Base-by-base conservation (phyloP, 1,284 basidiomycete genomes). In the Rhodotorula sp. region DNA sequence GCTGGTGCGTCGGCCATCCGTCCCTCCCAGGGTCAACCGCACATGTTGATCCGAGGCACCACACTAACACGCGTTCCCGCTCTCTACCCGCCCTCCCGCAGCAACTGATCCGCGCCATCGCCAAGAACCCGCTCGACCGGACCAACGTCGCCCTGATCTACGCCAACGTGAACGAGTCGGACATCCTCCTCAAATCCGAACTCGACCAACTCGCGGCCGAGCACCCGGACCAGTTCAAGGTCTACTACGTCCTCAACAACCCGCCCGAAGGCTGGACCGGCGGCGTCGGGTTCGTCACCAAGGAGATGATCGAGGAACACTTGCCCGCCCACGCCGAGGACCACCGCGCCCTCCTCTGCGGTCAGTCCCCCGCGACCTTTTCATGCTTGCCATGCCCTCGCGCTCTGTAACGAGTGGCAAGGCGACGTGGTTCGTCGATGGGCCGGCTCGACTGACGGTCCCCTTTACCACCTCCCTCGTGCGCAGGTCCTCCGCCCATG, bases 111-210 rank as follows among this genome's bases (percentile, higher is more conserved):
- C 88, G 90, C 73, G 91, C 93, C 38, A 88, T 88, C 16, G 86
- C 95, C 79, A 90, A 92, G 82, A 92, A 95, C 84, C 88, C 91
- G 12, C 80, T 83, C 60, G 95, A 98, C 85, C 85, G 82, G 76
- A 98, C 95, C 48, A 87, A 87, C 79, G 95, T 83, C 91, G 95
- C 81, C 85, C 87, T 99, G 77, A 92, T 99, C 81, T 99, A 98
- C 82, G 95, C 97, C 77, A 99, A 99, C 82, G 93, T 97, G 70
- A 79, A 78, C 55, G 76, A 77, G 59, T 77, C 78, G 34, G 83
- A 83, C 75, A 83, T 83, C 66, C 75, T 98, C 65, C 86, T 98
- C 77, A 90, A 88, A 80, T 85, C 88, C 69, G 93, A 97, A 81
- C 86, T 95, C 64, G 92, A 95, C 80, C 84, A 87, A 72, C 88